Evolutionary conservation across 2,329 filamentous ascomycete species (phyloP).

Genomic region (Aspergillus ochraceus): DNA sequence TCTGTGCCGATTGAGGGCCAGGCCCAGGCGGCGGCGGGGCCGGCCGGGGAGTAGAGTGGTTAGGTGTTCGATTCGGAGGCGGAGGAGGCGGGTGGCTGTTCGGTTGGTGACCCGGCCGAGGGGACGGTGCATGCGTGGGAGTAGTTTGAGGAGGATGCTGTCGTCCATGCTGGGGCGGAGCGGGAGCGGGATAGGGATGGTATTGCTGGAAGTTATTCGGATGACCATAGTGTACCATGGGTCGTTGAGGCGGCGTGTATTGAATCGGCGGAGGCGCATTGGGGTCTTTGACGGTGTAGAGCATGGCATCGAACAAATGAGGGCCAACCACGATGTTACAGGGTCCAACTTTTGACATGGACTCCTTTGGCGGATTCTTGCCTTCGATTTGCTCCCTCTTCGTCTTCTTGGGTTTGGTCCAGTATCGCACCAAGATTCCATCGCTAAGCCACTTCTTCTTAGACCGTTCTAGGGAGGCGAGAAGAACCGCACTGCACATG

Average conservation of each 20-base stretch:
- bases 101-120: constrained; percentile 27
- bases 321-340: constrained; percentile 63
- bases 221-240: constrained; percentile 45
- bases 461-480: constrained; percentile 59
- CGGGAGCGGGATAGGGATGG: constrained; percentile 37
- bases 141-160: constrained; percentile 26
- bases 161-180: constrained; percentile 27
- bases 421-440: constrained; percentile 58
- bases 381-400: constrained; percentile 51
- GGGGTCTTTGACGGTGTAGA: constrained; percentile 57
- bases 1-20: constrained; percentile 26
- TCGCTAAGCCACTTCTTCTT: constrained; percentile 58
- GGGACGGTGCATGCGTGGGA: constrained; percentile 26
- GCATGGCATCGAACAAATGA: constrained; percentile 60
- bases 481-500: constrained; percentile 53
- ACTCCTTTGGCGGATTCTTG: constrained; percentile 52
- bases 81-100: constrained; percentile 24
- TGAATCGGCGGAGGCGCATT: constrained; percentile 40
- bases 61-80: constrained; percentile 11
- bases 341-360: constrained; percentile 56
- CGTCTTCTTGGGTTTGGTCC: constrained; percentile 58
- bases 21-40: constrained; percentile 13
- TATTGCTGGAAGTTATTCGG: constrained; percentile 44
- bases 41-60: constrained; percentile 14
- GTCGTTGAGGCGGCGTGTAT: constrained; percentile 40